A percentile compares a stretch with the other conserved stretches of the same genome.
These are phyloP conservation scores for Euphorbia peplus DNA, from an alignment of 345 rosid species.

Conservation along the genomic window DNA sequence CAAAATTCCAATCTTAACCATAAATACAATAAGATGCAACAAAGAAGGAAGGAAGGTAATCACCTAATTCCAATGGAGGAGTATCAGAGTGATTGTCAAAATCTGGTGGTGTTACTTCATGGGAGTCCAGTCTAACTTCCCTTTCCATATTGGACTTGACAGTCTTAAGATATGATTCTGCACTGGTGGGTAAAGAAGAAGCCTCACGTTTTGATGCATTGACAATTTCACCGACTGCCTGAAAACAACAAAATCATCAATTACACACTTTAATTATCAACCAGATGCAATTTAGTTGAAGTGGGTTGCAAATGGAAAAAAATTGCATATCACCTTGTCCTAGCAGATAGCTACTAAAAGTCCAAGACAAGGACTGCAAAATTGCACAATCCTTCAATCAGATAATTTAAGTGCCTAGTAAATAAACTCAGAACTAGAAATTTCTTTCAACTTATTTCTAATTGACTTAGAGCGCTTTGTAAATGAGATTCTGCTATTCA, in stretches of 20 bases:
- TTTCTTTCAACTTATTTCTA: too few species aligned
- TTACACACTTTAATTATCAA: not conserved
- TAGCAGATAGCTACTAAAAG: not conserved
- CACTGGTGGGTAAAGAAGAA: slow-evolving; percentile 45
- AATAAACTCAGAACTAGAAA: not conserved
- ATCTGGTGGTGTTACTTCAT: slow-evolving; percentile 30
- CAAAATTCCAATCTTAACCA: slow-evolving; percentile 5
- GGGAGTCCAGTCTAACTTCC: slow-evolving; percentile 18
- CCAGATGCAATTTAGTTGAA: not conserved
- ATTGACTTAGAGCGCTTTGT: not conserved
- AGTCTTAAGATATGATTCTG: slow-evolving; percentile 41
- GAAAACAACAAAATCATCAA: slow-evolving; percentile 21
- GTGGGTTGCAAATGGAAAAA: not conserved
- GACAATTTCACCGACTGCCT: slow-evolving; percentile 79
- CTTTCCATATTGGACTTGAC: slow-evolving; percentile 44
- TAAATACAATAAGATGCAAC: not conserved
- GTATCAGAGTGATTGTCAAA: slow-evolving; percentile 15
- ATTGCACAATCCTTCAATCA: not conserved
- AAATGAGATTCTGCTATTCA: not conserved
- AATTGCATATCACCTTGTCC: not conserved
- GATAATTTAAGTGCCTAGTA: not conserved
- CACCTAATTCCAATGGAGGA: slow-evolving; percentile 32
- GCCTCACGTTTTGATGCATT: slow-evolving; percentile 80
- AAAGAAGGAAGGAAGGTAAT: not conserved
- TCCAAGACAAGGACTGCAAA: not conserved